Conservation (phyloP, 2,329 filamentous ascomycete genomes). For the Hypoxylon sp. region DNA sequence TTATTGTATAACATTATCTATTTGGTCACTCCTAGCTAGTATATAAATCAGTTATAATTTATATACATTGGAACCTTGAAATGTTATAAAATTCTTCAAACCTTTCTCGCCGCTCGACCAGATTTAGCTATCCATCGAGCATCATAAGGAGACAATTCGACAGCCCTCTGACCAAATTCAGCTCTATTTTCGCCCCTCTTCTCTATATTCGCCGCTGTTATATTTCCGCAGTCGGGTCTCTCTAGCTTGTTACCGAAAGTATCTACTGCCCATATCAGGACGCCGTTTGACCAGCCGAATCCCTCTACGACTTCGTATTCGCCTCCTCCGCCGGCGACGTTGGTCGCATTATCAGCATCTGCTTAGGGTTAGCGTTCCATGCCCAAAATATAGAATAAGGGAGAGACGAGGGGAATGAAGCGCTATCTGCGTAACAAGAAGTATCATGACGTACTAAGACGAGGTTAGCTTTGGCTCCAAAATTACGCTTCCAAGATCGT, state of each 20-base stretch:
- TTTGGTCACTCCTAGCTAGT: not conserved
- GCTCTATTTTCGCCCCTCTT: conserved; percentile 49
- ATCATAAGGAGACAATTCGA: conserved; percentile 61
- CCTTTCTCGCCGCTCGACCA: conserved; percentile 41
- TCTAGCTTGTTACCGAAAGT: conserved; percentile 67
- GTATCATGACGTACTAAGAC: conserved; percentile 12
- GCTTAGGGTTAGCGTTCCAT: conserved; percentile 12
- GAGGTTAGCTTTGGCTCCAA: not conserved
- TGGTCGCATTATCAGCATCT: conserved; percentile 67
- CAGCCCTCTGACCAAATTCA: conserved; percentile 52
- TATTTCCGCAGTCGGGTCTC: conserved; percentile 67
- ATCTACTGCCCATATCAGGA: conserved; percentile 74
- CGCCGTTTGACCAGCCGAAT: conserved; percentile 78
- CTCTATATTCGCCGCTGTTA: conserved; percentile 56
- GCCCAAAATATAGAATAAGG: not conserved
- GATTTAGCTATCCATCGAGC: conserved; percentile 63
- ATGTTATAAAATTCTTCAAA: not conserved
- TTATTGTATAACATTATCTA: not conserved
- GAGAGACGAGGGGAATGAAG: not conserved
- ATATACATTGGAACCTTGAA: not conserved
- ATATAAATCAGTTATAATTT: not conserved
- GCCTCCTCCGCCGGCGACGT: conserved; percentile 72
- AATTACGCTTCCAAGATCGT: not conserved
- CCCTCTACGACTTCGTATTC: conserved; percentile 78
- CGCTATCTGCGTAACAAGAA: not conserved